Base-by-base conservation (phyloP, 1,139 yeast genomes). In the Nakaseomyces bracarensis region DNA sequence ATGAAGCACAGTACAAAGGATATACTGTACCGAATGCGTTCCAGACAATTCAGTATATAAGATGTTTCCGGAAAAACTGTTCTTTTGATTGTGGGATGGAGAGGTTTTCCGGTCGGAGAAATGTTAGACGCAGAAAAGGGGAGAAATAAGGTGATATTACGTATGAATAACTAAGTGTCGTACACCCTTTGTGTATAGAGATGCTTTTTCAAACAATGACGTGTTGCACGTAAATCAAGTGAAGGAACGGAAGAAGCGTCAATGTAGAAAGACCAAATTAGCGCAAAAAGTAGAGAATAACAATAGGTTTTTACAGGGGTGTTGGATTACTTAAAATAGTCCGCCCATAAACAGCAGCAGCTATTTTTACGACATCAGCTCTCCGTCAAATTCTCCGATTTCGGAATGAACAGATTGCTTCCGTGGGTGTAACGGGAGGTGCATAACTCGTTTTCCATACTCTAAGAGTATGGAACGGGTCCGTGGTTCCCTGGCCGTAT, bases 181-280 rank as follows among this genome's bases (percentile, higher is more conserved):
- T 21, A 9, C 23, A 21, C 23, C 29, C 29, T 11, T 11, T 26
- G n/a, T 9, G 29, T 26, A 4, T 26, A 26, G n/a, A n/a, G n/a
- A 15, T 16, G 31, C 19, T n/a, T 14, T n/a, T n/a, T n/a, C n/a
- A n/a, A n/a, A n/a, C n/a, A n/a, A 28, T 28, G 31, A 28, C 31
- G 31, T 28, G 8, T 8, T 28, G 31, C n/a, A 15, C 31, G 31
- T 28, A 28, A 28, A 28, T 28, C 31, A 13, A 25, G 31, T 6
- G 31, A 28, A 7, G 9, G 25, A 22, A 22, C 7, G 7, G n/a
- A 15, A 15, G 5, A 28, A 15, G 18, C 8, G n/a, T 5, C 18
- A 14, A 28, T 4, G 18, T 10, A 13, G 19, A 28, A 13, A 28
- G 14, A 13, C 8, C 7, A 28, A 28, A 25, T 25, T 25, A 25